These are phyloP conservation scores for Globisporangium emineosum DNA, from an alignment of 352 stramenopile species.

Conservation along the genomic window DNA sequence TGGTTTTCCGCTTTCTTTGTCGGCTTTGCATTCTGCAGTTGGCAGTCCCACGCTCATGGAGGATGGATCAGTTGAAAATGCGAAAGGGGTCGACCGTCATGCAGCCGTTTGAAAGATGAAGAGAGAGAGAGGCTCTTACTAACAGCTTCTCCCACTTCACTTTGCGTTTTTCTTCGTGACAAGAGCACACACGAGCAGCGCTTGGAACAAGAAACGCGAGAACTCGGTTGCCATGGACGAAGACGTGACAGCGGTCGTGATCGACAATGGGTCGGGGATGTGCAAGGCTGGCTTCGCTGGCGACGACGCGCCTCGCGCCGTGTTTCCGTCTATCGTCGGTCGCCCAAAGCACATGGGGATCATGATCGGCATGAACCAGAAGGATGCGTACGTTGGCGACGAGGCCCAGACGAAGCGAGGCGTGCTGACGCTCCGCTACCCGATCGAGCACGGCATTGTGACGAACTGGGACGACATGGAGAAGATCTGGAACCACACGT, in stretches of 20 bases:
- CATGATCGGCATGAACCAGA: slow-evolving; percentile 98
- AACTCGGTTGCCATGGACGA: slow-evolving; percentile 40
- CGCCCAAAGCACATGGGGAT: slow-evolving; percentile 95
- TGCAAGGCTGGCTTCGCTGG: slow-evolving; percentile 98
- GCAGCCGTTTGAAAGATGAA: background rate
- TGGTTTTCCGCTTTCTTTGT: background rate
- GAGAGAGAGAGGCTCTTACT: background rate
- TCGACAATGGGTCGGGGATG: slow-evolving; percentile 99
- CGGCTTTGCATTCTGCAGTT: background rate
- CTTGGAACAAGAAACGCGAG: background rate
- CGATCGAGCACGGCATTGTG: slow-evolving; percentile 99
- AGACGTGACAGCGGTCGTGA: slow-evolving; percentile 55
- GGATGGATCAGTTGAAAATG: background rate
- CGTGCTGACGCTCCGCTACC: slow-evolving; percentile 94
- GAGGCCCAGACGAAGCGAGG: slow-evolving; percentile 93
- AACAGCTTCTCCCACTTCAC: background rate
- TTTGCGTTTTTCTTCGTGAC: background rate
- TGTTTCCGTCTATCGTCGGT: slow-evolving; percentile 97
- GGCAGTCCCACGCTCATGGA: background rate
- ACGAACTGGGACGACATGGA: slow-evolving; percentile 99
- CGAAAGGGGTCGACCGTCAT: background rate
- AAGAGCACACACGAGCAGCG: background rate
- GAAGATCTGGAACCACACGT: slow-evolving; percentile 99
- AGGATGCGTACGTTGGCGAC: slow-evolving; percentile 93
- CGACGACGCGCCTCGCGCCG: slow-evolving; percentile 95